Conservation (phyloP, 257 asterid species). For the Coffea canephora region DNA sequence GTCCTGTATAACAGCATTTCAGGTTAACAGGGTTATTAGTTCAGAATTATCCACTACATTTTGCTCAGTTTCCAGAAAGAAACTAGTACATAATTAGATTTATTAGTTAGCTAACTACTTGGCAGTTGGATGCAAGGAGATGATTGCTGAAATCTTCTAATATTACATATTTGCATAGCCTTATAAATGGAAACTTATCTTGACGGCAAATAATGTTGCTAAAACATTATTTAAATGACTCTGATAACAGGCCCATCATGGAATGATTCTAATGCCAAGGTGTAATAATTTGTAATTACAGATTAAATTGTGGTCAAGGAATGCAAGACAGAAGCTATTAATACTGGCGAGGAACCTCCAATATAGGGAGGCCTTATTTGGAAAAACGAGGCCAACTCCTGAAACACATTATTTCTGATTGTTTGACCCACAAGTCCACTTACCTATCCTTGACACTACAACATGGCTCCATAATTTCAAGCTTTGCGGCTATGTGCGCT, state of each 20-base stretch:
- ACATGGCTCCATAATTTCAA: conserved; percentile 97
- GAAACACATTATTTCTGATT: not conserved
- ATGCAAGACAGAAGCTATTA: not conserved
- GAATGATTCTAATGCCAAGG: not conserved
- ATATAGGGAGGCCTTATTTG: not conserved
- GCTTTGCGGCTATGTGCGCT: conserved; percentile 91
- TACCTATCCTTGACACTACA: conserved; percentile 98
- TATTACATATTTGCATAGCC: not conserved
- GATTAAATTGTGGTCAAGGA: not conserved
- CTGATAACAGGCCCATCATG: not conserved
- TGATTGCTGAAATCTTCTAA: not conserved
- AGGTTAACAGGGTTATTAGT: not conserved
- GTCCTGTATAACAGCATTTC: not conserved
- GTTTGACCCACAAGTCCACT: conserved; percentile 19
- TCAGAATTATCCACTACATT: too few species aligned
- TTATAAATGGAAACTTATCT: not conserved
- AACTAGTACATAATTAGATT: not conserved
- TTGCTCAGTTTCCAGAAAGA: not conserved
- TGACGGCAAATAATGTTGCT: not conserved
- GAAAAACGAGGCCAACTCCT: not conserved
- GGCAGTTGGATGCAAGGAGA: not conserved
- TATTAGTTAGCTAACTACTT: not conserved
- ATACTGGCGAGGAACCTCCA: not conserved
- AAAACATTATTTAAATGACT: not conserved
- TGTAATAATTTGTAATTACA: not conserved